Evolutionary conservation across 1,139 yeast species (phyloP).

Genomic region (Chernovozyma sophiae-reginae): DNA sequence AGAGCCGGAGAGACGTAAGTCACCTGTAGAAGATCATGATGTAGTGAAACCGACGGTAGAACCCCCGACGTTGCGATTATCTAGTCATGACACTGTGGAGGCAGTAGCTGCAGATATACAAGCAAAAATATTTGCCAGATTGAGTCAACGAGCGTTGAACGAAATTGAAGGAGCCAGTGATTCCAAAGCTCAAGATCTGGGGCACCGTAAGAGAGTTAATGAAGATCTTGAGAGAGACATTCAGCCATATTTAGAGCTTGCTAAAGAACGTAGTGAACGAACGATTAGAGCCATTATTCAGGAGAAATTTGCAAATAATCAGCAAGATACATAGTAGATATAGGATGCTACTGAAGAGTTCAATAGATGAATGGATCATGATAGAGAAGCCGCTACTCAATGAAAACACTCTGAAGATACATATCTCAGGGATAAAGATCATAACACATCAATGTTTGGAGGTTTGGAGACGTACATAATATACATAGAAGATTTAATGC

Average conservation of each 20-base stretch:
- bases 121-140: slow-evolving; percentile 13
- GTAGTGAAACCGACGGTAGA: no score
- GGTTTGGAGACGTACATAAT: no score
- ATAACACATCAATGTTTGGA: no score
- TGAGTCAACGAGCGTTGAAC: slow-evolving; percentile 1
- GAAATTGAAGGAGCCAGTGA: not conserved
- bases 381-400: no score
- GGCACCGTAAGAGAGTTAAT: slow-evolving; percentile 9
- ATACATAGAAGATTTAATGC: no score
- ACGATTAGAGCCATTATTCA: slow-evolving; percentile 26
- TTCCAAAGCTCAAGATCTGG: slow-evolving; percentile 14
- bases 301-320: slow-evolving; percentile 16
- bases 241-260: slow-evolving; percentile 22
- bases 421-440: no score
- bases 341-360: no score
- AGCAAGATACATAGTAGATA: no score
- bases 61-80: not conserved
- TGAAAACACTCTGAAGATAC: no score
- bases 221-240: slow-evolving; percentile 32
- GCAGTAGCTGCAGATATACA: slow-evolving; percentile 22
- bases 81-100: slow-evolving; percentile 24
- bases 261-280: slow-evolving; percentile 24
- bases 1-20: not conserved
- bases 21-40: not conserved
- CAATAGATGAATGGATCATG: no score